A percentile compares a stretch with the other conserved stretches of the same genome.
phyloP scores from a whole-genome alignment of 2,329 filamentous ascomycete genomes.

The Fusarium sp. region DNA sequence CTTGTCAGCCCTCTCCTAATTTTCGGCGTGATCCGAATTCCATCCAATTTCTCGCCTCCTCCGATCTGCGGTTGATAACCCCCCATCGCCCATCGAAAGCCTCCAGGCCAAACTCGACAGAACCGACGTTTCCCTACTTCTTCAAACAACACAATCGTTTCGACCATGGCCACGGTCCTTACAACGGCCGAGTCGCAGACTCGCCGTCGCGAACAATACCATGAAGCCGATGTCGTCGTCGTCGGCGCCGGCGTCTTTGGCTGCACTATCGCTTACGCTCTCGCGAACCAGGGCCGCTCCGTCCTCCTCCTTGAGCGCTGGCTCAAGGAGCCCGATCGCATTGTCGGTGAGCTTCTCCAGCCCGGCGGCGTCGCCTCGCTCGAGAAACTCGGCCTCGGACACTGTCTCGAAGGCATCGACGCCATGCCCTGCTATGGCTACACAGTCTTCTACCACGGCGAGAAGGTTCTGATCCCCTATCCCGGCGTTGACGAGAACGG shows the following conservation, averaged over 20 bases:
- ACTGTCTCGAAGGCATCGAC: conserved; percentile 92
- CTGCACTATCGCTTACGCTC: conserved; percentile 85
- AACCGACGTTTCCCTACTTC: conserved; percentile 8
- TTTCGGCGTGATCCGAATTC: conserved; percentile 29
- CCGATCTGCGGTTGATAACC: conserved; percentile 27
- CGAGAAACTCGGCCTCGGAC: conserved; percentile 82
- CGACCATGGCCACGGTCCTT: conserved; percentile 53
- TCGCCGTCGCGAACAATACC: conserved; percentile 68
- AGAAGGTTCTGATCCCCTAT: conserved; percentile 84
- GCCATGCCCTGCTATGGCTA: conserved; percentile 88
- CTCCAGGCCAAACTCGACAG: conserved; percentile 13
- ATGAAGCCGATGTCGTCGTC: conserved; percentile 87
- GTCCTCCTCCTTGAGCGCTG: conserved; percentile 91
- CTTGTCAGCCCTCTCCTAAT: conserved; percentile 20
- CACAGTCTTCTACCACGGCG: conserved; percentile 85
- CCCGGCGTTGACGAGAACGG: conserved; percentile 72
- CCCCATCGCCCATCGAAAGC: conserved; percentile 41
- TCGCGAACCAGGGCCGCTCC: conserved; percentile 91
- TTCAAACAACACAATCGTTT: conserved; percentile 29
- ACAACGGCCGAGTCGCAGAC: conserved; percentile 58
- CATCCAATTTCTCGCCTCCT: conserved; percentile 44
- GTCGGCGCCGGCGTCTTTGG: conserved; percentile 94
- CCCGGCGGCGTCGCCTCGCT: conserved; percentile 90
- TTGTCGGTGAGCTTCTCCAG: conserved; percentile 95
- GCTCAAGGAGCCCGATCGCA: conserved; percentile 93